Conservation (phyloP, 2,329 filamentous ascomycete genomes). For the Cercospora berteroae region DNA sequence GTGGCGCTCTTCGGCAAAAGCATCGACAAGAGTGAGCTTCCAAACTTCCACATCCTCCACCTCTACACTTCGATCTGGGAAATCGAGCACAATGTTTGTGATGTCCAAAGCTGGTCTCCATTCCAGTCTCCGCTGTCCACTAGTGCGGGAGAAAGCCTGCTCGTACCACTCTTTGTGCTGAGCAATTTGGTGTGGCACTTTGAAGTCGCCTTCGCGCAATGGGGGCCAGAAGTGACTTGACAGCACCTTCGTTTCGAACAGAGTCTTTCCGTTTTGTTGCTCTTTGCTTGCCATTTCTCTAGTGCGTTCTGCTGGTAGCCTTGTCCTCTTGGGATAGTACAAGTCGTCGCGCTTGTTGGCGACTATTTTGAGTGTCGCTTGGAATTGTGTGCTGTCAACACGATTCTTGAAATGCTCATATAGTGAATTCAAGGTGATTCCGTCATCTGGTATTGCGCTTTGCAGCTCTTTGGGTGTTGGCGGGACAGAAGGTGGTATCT, state of each 20-base stretch:
- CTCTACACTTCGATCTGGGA: slow-evolving; percentile 73
- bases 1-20: slow-evolving; percentile 57
- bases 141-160: slow-evolving; percentile 72
- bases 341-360: slow-evolving; percentile 31
- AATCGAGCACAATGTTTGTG: slow-evolving; percentile 69
- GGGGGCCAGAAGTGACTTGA: slow-evolving; percentile 93
- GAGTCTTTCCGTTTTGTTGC: neutral
- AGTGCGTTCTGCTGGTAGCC: slow-evolving; percentile 25
- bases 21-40: slow-evolving; percentile 83
- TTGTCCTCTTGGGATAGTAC: slow-evolving; percentile 33
- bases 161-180: slow-evolving; percentile 69
- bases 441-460: slow-evolving; percentile 38
- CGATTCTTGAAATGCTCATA: slow-evolving; percentile 31
- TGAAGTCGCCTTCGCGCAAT: slow-evolving; percentile 67
- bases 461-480: slow-evolving; percentile 36
- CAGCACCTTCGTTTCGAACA: slow-evolving; percentile 63
- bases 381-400: slow-evolving; percentile 31
- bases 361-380: slow-evolving; percentile 30
- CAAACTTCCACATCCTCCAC: slow-evolving; percentile 74
- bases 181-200: slow-evolving; percentile 58
- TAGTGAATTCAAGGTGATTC: slow-evolving; percentile 37
- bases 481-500: slow-evolving; percentile 14
- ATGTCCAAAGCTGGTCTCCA: slow-evolving; percentile 84
- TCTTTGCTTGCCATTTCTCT: neutral
- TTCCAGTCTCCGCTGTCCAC: slow-evolving; percentile 78